phyloP scores from a whole-genome alignment of 2,329 filamentous ascomycete genomes.

The Lachnellula suecica region DNA sequence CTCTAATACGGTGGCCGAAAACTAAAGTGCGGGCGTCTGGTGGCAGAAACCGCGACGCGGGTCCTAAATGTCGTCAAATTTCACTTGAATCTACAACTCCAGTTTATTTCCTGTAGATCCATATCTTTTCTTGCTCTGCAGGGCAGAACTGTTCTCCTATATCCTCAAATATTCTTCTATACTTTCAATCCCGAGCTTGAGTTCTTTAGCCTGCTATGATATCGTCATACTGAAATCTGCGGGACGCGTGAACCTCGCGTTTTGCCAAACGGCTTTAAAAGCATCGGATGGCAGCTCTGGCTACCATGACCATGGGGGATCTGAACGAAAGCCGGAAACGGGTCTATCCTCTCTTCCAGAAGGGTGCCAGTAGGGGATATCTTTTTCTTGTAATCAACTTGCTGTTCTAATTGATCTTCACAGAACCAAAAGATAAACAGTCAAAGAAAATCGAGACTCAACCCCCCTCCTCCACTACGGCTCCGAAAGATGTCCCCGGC shows the following conservation, averaged over 20 bases:
- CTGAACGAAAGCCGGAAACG: conserved; percentile 26
- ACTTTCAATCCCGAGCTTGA: background rate
- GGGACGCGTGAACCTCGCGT: conserved; percentile 30
- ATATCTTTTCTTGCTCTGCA: background rate
- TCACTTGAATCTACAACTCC: background rate
- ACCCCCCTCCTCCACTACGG: background rate
- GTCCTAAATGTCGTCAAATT: background rate
- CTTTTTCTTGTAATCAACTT: background rate
- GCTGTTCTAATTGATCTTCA: background rate
- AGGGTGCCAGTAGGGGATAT: conserved; percentile 25
- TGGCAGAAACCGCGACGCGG: conserved; percentile 14
- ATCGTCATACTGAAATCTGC: conserved; percentile 3
- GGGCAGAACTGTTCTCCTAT: background rate
- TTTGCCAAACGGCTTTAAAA: background rate
- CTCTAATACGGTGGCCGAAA: conserved; percentile 17
- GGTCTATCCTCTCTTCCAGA: conserved; percentile 34
- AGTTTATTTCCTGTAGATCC: background rate
- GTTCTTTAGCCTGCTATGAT: conserved; percentile 1
- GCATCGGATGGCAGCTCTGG: conserved; percentile 29
- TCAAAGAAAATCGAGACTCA: background rate
- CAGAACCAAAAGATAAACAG: conserved; percentile 1
- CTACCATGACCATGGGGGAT: conserved; percentile 29
- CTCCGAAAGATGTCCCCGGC: background rate
- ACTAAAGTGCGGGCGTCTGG: background rate
- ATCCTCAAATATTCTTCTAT: background rate